A percentile compares a stretch with the other conserved stretches of the same genome.
Evolutionary conservation across 2,329 filamentous ascomycete species (phyloP).

Genomic region (Aspergillus sp.): DNA sequence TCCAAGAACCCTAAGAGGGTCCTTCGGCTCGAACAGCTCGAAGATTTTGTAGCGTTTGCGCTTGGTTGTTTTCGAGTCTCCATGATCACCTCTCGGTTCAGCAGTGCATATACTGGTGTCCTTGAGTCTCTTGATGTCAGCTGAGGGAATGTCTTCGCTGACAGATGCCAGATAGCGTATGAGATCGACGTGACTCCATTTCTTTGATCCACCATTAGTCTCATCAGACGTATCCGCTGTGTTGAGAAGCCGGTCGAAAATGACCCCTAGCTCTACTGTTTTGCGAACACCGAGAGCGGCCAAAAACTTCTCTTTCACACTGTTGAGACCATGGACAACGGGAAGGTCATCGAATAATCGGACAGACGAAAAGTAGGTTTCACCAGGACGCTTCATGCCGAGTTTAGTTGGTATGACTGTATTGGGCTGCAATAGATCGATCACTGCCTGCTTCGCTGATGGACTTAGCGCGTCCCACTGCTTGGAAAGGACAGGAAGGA

Average conservation of each 20-base stretch:
- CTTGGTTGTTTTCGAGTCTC: slow-evolving; percentile 53
- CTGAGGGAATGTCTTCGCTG: slow-evolving; percentile 76
- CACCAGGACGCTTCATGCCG: slow-evolving; percentile 80
- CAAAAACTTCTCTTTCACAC: slow-evolving; percentile 88
- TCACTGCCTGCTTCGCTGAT: slow-evolving; percentile 63
- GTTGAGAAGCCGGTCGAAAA: slow-evolving; percentile 80
- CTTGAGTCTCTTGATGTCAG: slow-evolving; percentile 75
- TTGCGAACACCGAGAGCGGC: slow-evolving; percentile 83
- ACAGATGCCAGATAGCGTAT: slow-evolving; percentile 94
- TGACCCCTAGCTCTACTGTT: slow-evolving; percentile 89
- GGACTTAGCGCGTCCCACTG: slow-evolving; percentile 79
- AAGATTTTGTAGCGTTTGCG: slow-evolving; percentile 65
- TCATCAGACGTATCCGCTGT: slow-evolving; percentile 49
- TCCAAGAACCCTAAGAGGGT: slow-evolving; percentile 64
- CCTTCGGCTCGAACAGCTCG: slow-evolving; percentile 78
- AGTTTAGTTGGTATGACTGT: slow-evolving; percentile 85
- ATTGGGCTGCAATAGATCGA: slow-evolving; percentile 62
- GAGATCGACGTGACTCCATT: slow-evolving; percentile 91
- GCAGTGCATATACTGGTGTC: slow-evolving; percentile 79
- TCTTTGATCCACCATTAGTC: slow-evolving; percentile 47
- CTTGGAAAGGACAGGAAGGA: slow-evolving; percentile 79
- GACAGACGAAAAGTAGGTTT: slow-evolving; percentile 91
- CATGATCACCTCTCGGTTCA: slow-evolving; percentile 49
- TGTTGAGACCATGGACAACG: slow-evolving; percentile 69
- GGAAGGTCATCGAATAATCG: slow-evolving; percentile 93